Conservation (phyloP, 371 early-diverging fungal species). For the Aphelidium insulamus region DNA sequence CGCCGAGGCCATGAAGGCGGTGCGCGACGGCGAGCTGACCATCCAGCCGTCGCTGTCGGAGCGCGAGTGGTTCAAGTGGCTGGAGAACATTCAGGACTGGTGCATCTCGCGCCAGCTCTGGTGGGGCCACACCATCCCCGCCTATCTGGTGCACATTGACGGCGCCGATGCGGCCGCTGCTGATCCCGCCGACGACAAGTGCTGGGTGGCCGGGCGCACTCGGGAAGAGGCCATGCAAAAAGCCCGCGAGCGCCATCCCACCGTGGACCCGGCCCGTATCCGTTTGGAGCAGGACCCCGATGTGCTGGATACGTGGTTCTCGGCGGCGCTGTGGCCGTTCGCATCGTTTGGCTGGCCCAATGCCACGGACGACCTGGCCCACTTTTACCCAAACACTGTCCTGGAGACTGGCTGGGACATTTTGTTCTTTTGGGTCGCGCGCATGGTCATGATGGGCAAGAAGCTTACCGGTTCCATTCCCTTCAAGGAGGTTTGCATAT, state of each 20-base stretch:
- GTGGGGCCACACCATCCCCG: slow-evolving; percentile 99
- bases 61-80: slow-evolving; percentile 92
- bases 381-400: slow-evolving; percentile 80
- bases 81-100: slow-evolving; percentile 95
- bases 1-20: slow-evolving; percentile 59
- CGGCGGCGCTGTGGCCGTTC: slow-evolving; percentile 98
- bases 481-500: slow-evolving; percentile 51
- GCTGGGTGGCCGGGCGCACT: slow-evolving; percentile 77
- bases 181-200: slow-evolving; percentile 22
- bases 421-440: slow-evolving; percentile 99
- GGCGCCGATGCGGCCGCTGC: slow-evolving; percentile 27
- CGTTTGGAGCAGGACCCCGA: slow-evolving; percentile 80
- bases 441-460: slow-evolving; percentile 98
- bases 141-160: slow-evolving; percentile 73
- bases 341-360: slow-evolving; percentile 94
- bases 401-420: slow-evolving; percentile 99
- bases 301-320: slow-evolving; percentile 99
- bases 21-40: slow-evolving; percentile 56
- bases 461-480: slow-evolving; percentile 88
- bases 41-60: slow-evolving; percentile 80
- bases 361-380: slow-evolving; percentile 55
- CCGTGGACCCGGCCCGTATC: slow-evolving; percentile 19
- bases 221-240: slow-evolving; percentile 52
- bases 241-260: slow-evolving; percentile 21
- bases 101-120: slow-evolving; percentile 98